phyloP scores from a whole-genome alignment of 345 rosid genomes.

The Psidium friedrichsthalianum region DNA sequence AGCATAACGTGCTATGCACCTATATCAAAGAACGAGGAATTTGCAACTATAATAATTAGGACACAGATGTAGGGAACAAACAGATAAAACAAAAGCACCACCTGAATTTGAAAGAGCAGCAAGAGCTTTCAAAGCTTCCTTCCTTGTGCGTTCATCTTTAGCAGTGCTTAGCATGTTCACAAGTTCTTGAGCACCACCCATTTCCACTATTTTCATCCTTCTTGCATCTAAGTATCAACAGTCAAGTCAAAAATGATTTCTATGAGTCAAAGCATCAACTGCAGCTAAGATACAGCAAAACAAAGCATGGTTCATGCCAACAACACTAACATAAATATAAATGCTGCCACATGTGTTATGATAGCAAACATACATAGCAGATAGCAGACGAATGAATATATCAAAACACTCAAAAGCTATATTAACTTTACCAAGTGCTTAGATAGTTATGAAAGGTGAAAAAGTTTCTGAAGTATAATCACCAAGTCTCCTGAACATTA shows the following conservation, averaged over 20 bases:
- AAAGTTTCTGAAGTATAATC: neutral
- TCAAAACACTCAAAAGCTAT: neutral
- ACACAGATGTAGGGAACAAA: neutral
- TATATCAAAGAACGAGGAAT: neutral
- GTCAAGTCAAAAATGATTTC: neutral
- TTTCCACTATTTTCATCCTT: slow-evolving; percentile 83
- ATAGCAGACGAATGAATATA: neutral
- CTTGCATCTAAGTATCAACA: slow-evolving; percentile 45
- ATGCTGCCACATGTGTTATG: neutral
- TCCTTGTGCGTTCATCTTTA: slow-evolving; percentile 67
- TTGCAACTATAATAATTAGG: neutral
- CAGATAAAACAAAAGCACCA: neutral
- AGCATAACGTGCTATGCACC: neutral
- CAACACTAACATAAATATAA: neutral
- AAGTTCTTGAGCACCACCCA: slow-evolving; percentile 84
- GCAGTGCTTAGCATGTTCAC: slow-evolving; percentile 66
- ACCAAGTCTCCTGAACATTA: neutral
- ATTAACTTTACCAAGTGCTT: neutral
- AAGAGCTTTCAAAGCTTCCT: slow-evolving; percentile 76
- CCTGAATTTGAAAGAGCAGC: slow-evolving; percentile 64
- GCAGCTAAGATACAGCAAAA: neutral
- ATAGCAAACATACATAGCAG: neutral
- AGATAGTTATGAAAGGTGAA: neutral
- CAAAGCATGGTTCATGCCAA: neutral
- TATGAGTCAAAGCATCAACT: neutral